These are phyloP conservation scores for Fusarium sp. DNA, from an alignment of 2,329 filamentous ascomycete genomes.

Conservation along the genomic window DNA sequence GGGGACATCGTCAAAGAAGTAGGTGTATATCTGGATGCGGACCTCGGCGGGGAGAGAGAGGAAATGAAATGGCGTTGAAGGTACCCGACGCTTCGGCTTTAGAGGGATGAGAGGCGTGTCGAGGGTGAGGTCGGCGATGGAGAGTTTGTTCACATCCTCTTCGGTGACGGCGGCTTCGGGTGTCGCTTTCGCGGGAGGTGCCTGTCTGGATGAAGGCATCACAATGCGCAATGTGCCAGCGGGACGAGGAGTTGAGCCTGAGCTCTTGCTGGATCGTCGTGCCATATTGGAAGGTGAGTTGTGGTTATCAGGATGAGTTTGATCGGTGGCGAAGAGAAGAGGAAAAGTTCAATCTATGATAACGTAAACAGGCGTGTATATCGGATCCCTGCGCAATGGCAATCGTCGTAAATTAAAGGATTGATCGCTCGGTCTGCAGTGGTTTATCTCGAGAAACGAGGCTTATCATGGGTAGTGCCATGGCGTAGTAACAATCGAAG, in stretches of 20 bases:
- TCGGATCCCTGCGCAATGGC: neutral
- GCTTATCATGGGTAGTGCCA: constrained; percentile 63
- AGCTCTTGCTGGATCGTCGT: constrained; percentile 38
- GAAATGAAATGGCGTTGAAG: constrained; percentile 66
- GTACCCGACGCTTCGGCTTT: constrained; percentile 45
- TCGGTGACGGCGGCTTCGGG: constrained; percentile 49
- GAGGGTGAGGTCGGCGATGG: constrained; percentile 57
- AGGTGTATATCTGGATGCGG: constrained; percentile 72
- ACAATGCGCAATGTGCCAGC: constrained; percentile 37
- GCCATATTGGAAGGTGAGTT: constrained; percentile 30
- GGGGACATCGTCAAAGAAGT: constrained; percentile 65
- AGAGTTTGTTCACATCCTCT: constrained; percentile 52
- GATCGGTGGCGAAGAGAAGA: constrained; percentile 26
- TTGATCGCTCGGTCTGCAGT: constrained; percentile 6
- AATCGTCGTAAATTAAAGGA: neutral
- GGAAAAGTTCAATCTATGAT: constrained; percentile 18
- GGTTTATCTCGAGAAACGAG: constrained; percentile 44
- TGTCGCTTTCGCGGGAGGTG: constrained; percentile 44
- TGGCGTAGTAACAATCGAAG: constrained; percentile 55
- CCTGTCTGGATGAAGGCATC: constrained; percentile 13
- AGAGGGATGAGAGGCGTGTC: constrained; percentile 49
- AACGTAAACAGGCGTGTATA: neutral
- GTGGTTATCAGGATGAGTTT: neutral
- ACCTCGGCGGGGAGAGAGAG: constrained; percentile 74
- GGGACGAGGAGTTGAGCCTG: constrained; percentile 29